phyloP scores from a whole-genome alignment of 2,329 filamentous ascomycete genomes.

The Cercospora sesami region DNA sequence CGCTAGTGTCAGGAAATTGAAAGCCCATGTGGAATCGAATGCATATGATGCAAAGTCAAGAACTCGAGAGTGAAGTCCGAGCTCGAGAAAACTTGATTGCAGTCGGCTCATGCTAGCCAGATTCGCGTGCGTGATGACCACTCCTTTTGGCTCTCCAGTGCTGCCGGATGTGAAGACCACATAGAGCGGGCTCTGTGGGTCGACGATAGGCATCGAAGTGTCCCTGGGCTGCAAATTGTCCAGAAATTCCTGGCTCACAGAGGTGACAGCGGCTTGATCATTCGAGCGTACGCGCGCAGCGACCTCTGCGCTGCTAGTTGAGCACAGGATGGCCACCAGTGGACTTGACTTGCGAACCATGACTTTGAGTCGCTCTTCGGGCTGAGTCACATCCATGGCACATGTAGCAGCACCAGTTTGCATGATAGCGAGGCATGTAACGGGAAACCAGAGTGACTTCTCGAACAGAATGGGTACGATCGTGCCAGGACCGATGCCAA shows the following conservation, averaged over 20 bases:
- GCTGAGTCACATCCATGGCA: constrained; percentile 33
- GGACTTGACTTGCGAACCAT: neutral
- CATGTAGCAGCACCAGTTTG: constrained; percentile 35
- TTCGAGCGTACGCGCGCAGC: neutral
- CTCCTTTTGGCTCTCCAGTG: constrained; percentile 19
- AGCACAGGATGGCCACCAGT: neutral
- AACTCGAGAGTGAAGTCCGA: neutral
- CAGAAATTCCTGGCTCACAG: neutral
- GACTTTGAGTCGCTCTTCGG: constrained; percentile 10
- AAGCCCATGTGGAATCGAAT: neutral
- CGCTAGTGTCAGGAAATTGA: neutral
- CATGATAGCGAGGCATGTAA: constrained; percentile 33
- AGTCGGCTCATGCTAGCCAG: neutral
- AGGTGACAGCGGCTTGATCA: neutral
- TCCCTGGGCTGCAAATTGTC: neutral
- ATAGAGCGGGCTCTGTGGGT: constrained; percentile 1
- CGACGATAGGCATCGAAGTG: neutral
- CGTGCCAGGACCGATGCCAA: constrained; percentile 17
- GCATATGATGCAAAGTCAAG: neutral
- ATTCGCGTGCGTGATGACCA: neutral
- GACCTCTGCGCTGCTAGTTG: neutral
- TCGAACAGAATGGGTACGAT: constrained; percentile 33
- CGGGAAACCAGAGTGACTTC: constrained; percentile 32
- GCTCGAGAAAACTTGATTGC: neutral
- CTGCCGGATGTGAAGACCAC: constrained; percentile 14